Evolutionary conservation across 2,329 filamentous ascomycete species (phyloP), one percentile per base, ranked within the genome.

Genomic region (Scedosporium aurantiacum): DNA sequence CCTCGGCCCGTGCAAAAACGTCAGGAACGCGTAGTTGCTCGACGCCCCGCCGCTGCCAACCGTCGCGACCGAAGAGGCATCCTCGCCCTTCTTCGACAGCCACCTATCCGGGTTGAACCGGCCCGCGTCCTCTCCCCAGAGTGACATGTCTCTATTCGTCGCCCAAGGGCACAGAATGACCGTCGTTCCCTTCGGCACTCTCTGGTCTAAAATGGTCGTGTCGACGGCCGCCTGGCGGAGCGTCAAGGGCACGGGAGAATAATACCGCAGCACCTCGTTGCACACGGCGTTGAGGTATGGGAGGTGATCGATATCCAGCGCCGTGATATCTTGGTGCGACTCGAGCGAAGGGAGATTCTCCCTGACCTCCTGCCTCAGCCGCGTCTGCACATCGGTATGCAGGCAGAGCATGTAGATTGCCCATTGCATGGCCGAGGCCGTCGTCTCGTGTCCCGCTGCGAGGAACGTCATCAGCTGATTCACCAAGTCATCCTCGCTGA

Each of bases 1-100:
- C 60, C 91, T 78, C 1, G 91, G 91, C 0, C 92, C 92, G 70
- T 96, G 90, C 63, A 96, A 72, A 74, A 96, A 96, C 0, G 90
- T 93, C 73, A 93, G 70, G 67, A 88, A 86, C 0, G 86, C 82
- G 70, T 88, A 96, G 72, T 61, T 61, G 37, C 59, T 61, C 50
- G 37, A 27, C 37, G 59, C 50, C 5, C 59, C 59, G 14, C 21
- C 14, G 18, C 59, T 59, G 27, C 57, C 43, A 7, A 93, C 94
- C 66, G 81, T 90, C 16, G 79, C 77, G 1, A 90, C 87, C 7
- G 89, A 89, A 5, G 90, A 90, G 14, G 25, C 65, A 54, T 63
- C 63, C 37, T 68, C 77, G 37, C 72, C 71, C n/a, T 71, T 75
- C 0, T 71, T 68, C 5, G 75, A 79, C 69, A 87, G 78, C 89